These are phyloP conservation scores for Coprinopsis strossmayeri DNA, from an alignment of 768 basidiomycete genomes.

Conservation along the genomic window DNA sequence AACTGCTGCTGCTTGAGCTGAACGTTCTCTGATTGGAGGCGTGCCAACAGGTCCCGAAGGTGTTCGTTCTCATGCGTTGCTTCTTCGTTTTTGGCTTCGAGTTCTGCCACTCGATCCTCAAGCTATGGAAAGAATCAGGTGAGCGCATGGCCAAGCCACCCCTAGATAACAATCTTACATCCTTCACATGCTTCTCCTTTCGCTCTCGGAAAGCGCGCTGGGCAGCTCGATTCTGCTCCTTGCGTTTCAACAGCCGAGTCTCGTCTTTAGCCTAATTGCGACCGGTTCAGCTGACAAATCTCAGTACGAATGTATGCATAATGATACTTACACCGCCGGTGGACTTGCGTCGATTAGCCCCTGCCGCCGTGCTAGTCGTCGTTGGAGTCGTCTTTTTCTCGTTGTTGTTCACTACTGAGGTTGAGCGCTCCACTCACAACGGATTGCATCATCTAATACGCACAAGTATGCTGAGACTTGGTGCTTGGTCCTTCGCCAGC, in stretches of 20 bases:
- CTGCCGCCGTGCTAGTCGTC: slow-evolving; percentile 16
- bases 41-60: slow-evolving; percentile 74
- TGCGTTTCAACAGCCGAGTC: slow-evolving; percentile 73
- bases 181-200: slow-evolving; percentile 96
- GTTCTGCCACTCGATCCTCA: slow-evolving; percentile 84
- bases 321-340: slow-evolving; percentile 13
- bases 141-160: neutral
- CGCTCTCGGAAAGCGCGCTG: slow-evolving; percentile 97
- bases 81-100: slow-evolving; percentile 76
- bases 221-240: slow-evolving; percentile 95
- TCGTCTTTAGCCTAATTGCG: slow-evolving; percentile 52
- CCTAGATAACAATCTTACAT: slow-evolving; percentile 53
- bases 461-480: slow-evolving; percentile 62
- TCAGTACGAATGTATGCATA: neutral
- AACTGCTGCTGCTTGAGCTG: slow-evolving; percentile 76
- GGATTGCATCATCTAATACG: too few species aligned
- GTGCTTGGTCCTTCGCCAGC: slow-evolving; percentile 55
- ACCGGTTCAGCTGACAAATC: slow-evolving; percentile 1
- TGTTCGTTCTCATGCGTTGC: slow-evolving; percentile 81
- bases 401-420: slow-evolving; percentile 17
- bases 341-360: slow-evolving; percentile 28
- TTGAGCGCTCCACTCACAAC: neutral
- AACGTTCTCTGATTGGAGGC: slow-evolving; percentile 84
- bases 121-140: slow-evolving; percentile 40
- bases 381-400: slow-evolving; percentile 17